Conservation (phyloP, 352 stramenopile species). For the Globisporangium sylvaticum region DNA sequence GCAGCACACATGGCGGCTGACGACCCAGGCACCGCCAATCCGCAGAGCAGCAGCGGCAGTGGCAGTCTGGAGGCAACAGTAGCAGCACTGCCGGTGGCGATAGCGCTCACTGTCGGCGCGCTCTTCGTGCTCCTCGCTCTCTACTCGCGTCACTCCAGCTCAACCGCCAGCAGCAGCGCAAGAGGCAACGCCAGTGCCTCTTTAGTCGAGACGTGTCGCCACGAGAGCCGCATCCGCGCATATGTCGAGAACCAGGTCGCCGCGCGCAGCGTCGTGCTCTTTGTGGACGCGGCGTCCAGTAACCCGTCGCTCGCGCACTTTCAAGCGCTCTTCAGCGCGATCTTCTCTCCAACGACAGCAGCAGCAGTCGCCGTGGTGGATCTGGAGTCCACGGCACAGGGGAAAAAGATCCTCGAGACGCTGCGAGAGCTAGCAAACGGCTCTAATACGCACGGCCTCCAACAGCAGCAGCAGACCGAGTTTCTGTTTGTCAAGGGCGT, state of each 20-base stretch:
- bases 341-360: neutral
- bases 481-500: slow-evolving; percentile 27
- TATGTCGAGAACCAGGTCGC: slow-evolving; percentile 10
- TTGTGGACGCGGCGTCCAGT: slow-evolving; percentile 6
- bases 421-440: slow-evolving; percentile 8
- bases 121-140: slow-evolving; percentile 8
- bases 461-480: slow-evolving; percentile 10
- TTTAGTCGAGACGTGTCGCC: neutral
- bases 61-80: neutral
- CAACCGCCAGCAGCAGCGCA: neutral
- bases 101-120: slow-evolving; percentile 9
- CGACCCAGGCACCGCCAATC: neutral
- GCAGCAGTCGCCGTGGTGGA: slow-evolving; percentile 19
- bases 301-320: slow-evolving; percentile 1
- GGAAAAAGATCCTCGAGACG: slow-evolving; percentile 20
- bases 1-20: neutral
- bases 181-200: neutral
- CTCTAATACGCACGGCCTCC: neutral
- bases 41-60: neutral
- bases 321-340: neutral
- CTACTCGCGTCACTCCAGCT: neutral
- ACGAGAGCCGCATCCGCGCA: neutral
- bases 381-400: slow-evolving; percentile 23
- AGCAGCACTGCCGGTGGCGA: neutral
- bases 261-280: slow-evolving; percentile 11